These are phyloP conservation scores for Cercospora citrullina DNA, from an alignment of 2,329 filamentous ascomycete genomes.

Conservation along the genomic window DNA sequence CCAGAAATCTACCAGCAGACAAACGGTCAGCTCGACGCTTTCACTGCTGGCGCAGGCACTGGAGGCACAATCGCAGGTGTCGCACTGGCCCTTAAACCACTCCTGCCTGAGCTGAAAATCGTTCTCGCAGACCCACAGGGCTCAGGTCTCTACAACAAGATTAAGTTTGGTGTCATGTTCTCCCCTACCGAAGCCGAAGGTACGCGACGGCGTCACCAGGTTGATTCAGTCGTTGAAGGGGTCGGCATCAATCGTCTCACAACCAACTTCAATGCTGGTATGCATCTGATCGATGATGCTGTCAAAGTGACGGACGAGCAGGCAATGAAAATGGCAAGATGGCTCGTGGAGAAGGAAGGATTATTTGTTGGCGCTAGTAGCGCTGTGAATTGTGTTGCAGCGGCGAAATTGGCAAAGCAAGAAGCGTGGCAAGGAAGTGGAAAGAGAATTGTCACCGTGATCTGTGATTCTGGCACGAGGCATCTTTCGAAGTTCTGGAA, in stretches of 20 bases:
- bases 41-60: conserved; percentile 90
- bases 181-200: conserved; percentile 85
- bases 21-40: conserved; percentile 73
- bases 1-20: conserved; percentile 87
- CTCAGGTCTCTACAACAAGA: conserved; percentile 86
- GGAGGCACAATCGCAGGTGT: conserved; percentile 92
- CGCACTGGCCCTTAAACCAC: conserved; percentile 76
- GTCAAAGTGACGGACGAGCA: conserved; percentile 85
- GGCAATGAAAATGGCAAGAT: conserved; percentile 89
- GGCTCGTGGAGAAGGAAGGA: conserved; percentile 92
- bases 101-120: conserved; percentile 63
- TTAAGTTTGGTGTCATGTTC: conserved; percentile 96
- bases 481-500: conserved; percentile 87
- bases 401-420: conserved; percentile 65
- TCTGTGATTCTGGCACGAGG: conserved; percentile 74
- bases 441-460: conserved; percentile 71
- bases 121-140: conserved; percentile 93
- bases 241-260: conserved; percentile 96
- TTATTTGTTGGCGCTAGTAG: conserved; percentile 93
- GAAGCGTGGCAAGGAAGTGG: conserved; percentile 55
- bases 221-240: conserved; percentile 94
- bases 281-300: conserved; percentile 85
- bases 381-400: conserved; percentile 91
- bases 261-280: conserved; percentile 83
- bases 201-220: conserved; percentile 82